Conservation (phyloP, 2,329 filamentous ascomycete species). For the Sarocladiaceae sp. region DNA sequence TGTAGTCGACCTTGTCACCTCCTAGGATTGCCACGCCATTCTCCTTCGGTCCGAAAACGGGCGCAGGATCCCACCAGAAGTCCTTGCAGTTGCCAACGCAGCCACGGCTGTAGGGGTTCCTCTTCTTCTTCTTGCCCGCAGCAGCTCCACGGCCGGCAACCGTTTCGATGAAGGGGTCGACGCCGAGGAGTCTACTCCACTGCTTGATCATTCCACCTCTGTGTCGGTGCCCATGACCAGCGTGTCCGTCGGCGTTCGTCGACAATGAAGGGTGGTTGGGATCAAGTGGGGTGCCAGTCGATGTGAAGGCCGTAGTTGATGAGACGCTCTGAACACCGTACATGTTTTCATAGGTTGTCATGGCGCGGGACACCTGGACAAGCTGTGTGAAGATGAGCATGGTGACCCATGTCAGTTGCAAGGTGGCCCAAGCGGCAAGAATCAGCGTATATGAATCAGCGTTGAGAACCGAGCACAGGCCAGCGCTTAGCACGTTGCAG, state of each 20-base stretch:
- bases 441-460: slow-evolving; percentile 80
- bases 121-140: slow-evolving; percentile 44
- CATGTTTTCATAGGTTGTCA: slow-evolving; percentile 98
- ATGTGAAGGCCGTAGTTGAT: slow-evolving; percentile 70
- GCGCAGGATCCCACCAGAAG: slow-evolving; percentile 89
- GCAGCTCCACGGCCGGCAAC: slow-evolving; percentile 77
- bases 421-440: slow-evolving; percentile 67
- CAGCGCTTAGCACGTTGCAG: slow-evolving; percentile 72
- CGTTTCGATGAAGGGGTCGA: slow-evolving; percentile 91
- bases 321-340: slow-evolving; percentile 59
- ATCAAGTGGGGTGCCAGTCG: slow-evolving; percentile 67
- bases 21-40: slow-evolving; percentile 70
- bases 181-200: slow-evolving; percentile 78
- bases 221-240: slow-evolving; percentile 44
- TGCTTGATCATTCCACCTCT: slow-evolving; percentile 61
- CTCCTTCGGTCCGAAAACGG: slow-evolving; percentile 69
- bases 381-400: slow-evolving; percentile 95
- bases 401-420: slow-evolving; percentile 92
- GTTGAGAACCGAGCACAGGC: slow-evolving; percentile 69
- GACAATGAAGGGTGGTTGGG: slow-evolving; percentile 59
- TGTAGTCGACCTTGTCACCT: slow-evolving; percentile 79
- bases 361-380: slow-evolving; percentile 82
- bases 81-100: slow-evolving; percentile 86
- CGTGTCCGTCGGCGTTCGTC: slow-evolving; percentile 36
- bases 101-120: slow-evolving; percentile 82